phyloP scores from a whole-genome alignment of 1,284 basidiomycete genomes.

The Pascua sp. region DNA sequence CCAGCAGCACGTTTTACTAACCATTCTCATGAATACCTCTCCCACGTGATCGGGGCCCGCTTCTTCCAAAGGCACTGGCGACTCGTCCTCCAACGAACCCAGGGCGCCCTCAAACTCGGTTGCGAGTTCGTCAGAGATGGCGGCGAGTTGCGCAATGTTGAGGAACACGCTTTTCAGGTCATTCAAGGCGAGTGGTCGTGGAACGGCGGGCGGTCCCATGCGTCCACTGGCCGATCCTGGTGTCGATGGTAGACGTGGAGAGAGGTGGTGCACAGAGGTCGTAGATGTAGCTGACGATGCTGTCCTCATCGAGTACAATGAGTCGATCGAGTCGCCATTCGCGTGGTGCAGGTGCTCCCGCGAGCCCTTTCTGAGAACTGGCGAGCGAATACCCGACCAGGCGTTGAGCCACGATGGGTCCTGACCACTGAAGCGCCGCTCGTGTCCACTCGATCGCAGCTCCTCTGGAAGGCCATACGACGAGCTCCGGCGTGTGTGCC shows the following conservation, averaged over 20 bases:
- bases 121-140: conserved; percentile 65
- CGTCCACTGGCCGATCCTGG: conserved; percentile 3
- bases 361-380: conserved; percentile 9
- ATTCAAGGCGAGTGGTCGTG: conserved; percentile 62
- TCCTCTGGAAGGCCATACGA: conserved; percentile 11
- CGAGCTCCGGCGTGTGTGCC: conserved; percentile 12
- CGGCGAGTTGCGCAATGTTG: conserved; percentile 71
- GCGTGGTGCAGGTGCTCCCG: conserved; percentile 1
- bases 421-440: conserved; percentile 12
- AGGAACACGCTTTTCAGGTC: conserved; percentile 73
- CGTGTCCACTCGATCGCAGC: conserved; percentile 8
- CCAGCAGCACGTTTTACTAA: conserved; percentile 46
- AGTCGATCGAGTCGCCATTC: conserved; percentile 5
- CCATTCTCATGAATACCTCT: conserved; percentile 67
- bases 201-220: conserved; percentile 17
- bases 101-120: conserved; percentile 47
- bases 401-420: neutral
- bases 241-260: conserved; percentile 1
- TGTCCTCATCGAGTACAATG: conserved; percentile 4
- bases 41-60: conserved; percentile 66
- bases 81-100: conserved; percentile 40
- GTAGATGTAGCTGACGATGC: conserved; percentile 3
- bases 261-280: conserved; percentile 14
- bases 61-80: conserved; percentile 57
- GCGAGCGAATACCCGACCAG: neutral